phyloP scores from a whole-genome alignment of 176 grass and related monocot species.

The Urochloa ruziziensis region DNA sequence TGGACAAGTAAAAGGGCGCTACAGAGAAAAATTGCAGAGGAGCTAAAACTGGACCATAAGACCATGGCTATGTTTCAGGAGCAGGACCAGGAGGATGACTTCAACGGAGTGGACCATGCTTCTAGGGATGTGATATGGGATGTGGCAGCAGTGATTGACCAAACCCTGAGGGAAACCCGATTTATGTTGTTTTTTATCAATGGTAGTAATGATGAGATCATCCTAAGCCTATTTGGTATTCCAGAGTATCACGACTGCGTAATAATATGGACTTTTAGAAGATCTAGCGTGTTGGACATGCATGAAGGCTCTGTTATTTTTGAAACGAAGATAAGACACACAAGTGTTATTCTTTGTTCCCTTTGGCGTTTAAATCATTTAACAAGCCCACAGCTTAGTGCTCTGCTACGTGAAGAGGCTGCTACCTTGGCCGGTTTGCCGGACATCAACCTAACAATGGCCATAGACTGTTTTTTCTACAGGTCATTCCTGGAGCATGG shows the following conservation, averaged over 20 bases:
- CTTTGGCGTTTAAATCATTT: not conserved
- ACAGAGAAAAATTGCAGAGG: not conserved
- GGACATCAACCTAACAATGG: accelerated
- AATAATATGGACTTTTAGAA: constrained; percentile 9
- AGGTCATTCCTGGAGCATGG: not conserved
- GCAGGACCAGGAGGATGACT: constrained; percentile 22
- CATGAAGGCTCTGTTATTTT: too few relatives aligned
- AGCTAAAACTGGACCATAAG: not conserved
- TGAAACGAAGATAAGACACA: too few relatives aligned
- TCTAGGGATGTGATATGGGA: not conserved
- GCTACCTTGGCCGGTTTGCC: too few relatives aligned
- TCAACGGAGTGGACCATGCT: not conserved
- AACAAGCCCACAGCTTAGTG: not conserved
- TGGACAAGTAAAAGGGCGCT: not conserved
- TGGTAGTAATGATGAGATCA: not conserved
- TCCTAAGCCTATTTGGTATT: not conserved
- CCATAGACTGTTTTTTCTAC: not conserved
- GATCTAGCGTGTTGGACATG: too few relatives aligned
- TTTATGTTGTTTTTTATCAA: constrained; percentile 16
- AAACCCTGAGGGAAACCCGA: not conserved
- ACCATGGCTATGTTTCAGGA: not conserved
- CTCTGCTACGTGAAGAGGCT: not conserved
- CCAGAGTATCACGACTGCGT: not conserved
- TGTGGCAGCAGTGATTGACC: not conserved
- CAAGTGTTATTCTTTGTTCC: too few relatives aligned